Evolutionary conservation across 768 basidiomycete species (phyloP), one percentile per base, ranked within the genome.

Genomic region (Rubroboletus satanas): DNA sequence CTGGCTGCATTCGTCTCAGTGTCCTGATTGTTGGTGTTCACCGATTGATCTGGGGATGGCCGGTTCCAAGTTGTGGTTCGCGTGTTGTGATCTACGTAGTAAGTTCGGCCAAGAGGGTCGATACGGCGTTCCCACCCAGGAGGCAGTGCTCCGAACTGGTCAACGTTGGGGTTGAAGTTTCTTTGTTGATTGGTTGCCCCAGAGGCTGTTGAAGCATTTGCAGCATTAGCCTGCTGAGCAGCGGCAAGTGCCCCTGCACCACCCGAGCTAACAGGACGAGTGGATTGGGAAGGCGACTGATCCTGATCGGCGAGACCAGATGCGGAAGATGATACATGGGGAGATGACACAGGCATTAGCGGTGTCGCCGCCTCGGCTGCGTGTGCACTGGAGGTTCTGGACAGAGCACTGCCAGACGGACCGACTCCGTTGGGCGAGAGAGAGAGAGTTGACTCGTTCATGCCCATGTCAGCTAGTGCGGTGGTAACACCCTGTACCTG

Each of bases 31-130:
- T 76, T 81, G 45, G 74, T 80, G 66, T 96, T 95, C 14, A 80
- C 84, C 4, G 83, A 80, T 43, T 88, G 86, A 64, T 79, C 93
- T 12, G 83, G 73, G 23, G 87, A 90, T 7, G 96, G 96, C 17
- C 97, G 78, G 69, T 93, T 95, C 97, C 97, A 99, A 0, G 97
- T 98, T 7, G 97, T 99, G 12, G 89, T 91, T 52, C 97, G 88
- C 9, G 92, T 93, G 71, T 98, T 98, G 74, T 98, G 97, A 69
- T 99, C 97, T 51, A 99, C 97, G 70, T 98, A 99, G 71, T 99
- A 99, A 7, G 93, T 96, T 52, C 97, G 78, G 9, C 88, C 97
- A 26, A 98, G 82, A 32, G 97, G 95, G 73, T 99, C 97, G 52
- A 95, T 91, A 43, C 97, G 90, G 56, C 97, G 83, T 72, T 99